These are phyloP conservation scores for Coniochaeta pulveracea DNA, from an alignment of 2,329 filamentous ascomycete genomes.

Conservation along the genomic window DNA sequence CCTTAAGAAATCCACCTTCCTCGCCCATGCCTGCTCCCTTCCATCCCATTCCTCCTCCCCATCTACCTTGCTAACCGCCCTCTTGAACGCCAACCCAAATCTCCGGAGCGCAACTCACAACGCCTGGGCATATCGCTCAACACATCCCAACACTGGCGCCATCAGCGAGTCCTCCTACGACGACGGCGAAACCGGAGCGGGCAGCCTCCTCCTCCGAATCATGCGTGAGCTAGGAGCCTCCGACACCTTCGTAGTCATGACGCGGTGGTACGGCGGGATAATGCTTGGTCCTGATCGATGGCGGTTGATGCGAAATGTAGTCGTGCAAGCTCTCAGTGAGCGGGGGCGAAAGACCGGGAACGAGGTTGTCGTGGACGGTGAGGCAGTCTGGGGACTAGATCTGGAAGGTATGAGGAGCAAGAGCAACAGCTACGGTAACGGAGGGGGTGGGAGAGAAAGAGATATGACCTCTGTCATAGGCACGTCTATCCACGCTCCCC, in stretches of 20 bases:
- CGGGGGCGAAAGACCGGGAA: slow-evolving; percentile 30
- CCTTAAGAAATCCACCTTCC: slow-evolving; percentile 43
- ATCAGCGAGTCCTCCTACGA: slow-evolving; percentile 38
- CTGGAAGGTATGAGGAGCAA: slow-evolving; percentile 35
- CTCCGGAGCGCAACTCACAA: slow-evolving; percentile 48
- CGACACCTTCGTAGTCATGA: slow-evolving; percentile 46
- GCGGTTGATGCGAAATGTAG: slow-evolving; percentile 48
- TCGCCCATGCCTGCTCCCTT: slow-evolving; percentile 38
- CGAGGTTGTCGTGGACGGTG: slow-evolving; percentile 30
- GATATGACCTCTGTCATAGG: slow-evolving; percentile 28
- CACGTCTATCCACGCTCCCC: slow-evolving; percentile 65
- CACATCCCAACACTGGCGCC: slow-evolving; percentile 23
- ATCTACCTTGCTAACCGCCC: slow-evolving; percentile 29
- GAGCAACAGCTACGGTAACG: slow-evolving; percentile 13
- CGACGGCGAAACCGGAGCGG: slow-evolving; percentile 50
- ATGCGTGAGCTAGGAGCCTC: slow-evolving; percentile 38
- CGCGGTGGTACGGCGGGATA: slow-evolving; percentile 50
- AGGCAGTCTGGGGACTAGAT: slow-evolving; percentile 51
- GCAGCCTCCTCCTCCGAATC: slow-evolving; percentile 41
- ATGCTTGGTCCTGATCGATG: slow-evolving; percentile 52
- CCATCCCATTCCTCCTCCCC: slow-evolving; percentile 26
- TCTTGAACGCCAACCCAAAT: slow-evolving; percentile 35
- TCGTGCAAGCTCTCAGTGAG: slow-evolving; percentile 42
- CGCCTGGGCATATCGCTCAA: slow-evolving; percentile 39
- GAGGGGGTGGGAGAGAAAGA: slow-evolving; percentile 13